These are phyloP conservation scores for Pseudozyma hubeiensis DNA, from an alignment of 1,284 basidiomycete genomes.

Conservation along the genomic window DNA sequence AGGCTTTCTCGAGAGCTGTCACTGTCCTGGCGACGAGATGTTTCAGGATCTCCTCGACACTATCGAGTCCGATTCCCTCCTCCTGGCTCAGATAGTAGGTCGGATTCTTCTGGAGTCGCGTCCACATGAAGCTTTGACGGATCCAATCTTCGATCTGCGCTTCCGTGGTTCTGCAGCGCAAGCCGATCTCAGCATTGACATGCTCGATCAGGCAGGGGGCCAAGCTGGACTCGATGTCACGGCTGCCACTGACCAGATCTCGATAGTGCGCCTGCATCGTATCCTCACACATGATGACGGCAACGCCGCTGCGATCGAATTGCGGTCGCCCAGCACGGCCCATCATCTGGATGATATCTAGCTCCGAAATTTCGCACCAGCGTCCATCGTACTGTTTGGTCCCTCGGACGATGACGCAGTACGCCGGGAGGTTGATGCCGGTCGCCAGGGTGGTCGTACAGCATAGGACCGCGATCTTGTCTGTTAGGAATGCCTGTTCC, in stretches of 20 bases:
- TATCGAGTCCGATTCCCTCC: slow-evolving; percentile 35
- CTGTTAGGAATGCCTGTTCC: slow-evolving; percentile 79
- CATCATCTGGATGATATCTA: slow-evolving; percentile 74
- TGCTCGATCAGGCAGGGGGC: slow-evolving; percentile 54
- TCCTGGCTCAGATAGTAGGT: slow-evolving; percentile 44
- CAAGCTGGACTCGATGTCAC: slow-evolving; percentile 53
- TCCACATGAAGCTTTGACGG: slow-evolving; percentile 49
- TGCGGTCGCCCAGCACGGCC: slow-evolving; percentile 86
- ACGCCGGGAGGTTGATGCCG: slow-evolving; percentile 79
- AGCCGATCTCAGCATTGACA: slow-evolving; percentile 58
- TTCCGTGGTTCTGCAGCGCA: slow-evolving; percentile 20
- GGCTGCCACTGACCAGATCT: slow-evolving; percentile 46
- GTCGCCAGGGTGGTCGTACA: slow-evolving; percentile 79
- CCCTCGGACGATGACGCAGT: slow-evolving; percentile 63
- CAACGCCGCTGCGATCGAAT: slow-evolving; percentile 75
- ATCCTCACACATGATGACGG: slow-evolving; percentile 62
- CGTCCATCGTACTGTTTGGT: slow-evolving; percentile 55
- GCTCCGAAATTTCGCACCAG: slow-evolving; percentile 55
- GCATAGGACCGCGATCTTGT: slow-evolving; percentile 70
- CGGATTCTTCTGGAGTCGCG: slow-evolving; percentile 52
- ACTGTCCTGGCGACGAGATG: slow-evolving; percentile 39
- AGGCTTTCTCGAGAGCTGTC: slow-evolving; percentile 22
- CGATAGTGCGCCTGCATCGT: slow-evolving; percentile 46
- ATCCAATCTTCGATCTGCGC: slow-evolving; percentile 40
- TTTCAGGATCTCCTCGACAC: slow-evolving; percentile 40